Evolutionary conservation across 2,329 filamentous ascomycete genomes (phyloP), one percentile per base, ranked within the genome.

Genomic region (Fusarium chaquense): DNA sequence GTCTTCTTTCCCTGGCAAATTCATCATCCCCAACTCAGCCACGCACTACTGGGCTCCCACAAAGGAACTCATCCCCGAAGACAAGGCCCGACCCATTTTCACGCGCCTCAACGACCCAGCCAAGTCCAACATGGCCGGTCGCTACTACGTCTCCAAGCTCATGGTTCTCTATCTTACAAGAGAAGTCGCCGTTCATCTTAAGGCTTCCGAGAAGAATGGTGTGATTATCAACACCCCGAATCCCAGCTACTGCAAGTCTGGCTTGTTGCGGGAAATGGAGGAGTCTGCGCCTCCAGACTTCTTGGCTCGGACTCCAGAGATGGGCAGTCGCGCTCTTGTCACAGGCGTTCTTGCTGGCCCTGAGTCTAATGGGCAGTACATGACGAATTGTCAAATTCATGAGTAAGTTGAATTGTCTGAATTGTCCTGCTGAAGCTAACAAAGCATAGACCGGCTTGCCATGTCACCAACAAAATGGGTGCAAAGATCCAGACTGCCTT

Each of bases 291-390:
- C 61, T 0, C 61, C 54, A 2, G 64, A 61, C 2, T 60, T 82
- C 13, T 30, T 84, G 13, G 84, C 81, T 1, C 78, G 84, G 2
- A 79, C 78, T 0, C 78, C 82, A 0, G 85, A 87, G 69, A 80
- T 81, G 50, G 85, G 85, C 1, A 78, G 77, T 32, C 74, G 79
- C 0, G 70, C 72, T 2, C 67, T 81, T 3, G 75, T 80, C 0
- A 50, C 76, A 40, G 78, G 72, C 0, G 52, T 78, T 4, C 40
- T 78, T 3, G 76, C 74, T 2, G 78, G 78, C 0, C 30, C 53
- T 1, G 80, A 80, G 40, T 78, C 63, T 0, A 71, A 78, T 35
- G 79, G 79, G 1, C 72, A 79, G 28, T 80, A 78, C 35, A 64
- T 80, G 54, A 73, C 69, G 1, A 76, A 79, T n/a, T 80, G 78